phyloP scores from a whole-genome alignment of 2,329 filamentous ascomycete species.

The Aspergillus awamori region DNA sequence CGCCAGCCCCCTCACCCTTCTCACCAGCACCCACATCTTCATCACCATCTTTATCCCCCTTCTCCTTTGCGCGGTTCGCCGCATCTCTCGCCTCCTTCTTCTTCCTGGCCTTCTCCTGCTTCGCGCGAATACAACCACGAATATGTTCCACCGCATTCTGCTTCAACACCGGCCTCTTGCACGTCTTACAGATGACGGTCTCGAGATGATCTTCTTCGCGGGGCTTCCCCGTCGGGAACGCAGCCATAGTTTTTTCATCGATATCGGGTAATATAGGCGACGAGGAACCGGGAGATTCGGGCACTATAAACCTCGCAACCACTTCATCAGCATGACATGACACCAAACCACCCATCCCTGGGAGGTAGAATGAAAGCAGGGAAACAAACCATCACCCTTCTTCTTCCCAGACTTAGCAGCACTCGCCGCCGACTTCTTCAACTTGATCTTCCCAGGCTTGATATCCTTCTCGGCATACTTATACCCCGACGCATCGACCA shows the following conservation, averaged over 20 bases:
- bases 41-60: constrained; percentile 49
- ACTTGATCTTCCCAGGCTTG: constrained; percentile 49
- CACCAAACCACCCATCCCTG: no score
- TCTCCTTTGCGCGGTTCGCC: constrained; percentile 62
- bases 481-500: constrained; percentile 51
- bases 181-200: constrained; percentile 86
- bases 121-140: constrained; percentile 78
- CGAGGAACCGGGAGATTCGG: constrained; percentile 32
- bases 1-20: constrained; percentile 31
- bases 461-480: constrained; percentile 49
- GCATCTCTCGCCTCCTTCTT: constrained; percentile 76
- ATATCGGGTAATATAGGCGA: constrained; percentile 58
- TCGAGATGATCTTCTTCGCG: constrained; percentile 81
- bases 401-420: constrained; percentile 30
- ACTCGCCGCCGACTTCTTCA: constrained; percentile 39
- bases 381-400: constrained; percentile 35
- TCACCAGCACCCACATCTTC: constrained; percentile 43
- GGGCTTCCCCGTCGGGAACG: constrained; percentile 79
- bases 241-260: constrained; percentile 74
- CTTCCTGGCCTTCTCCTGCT: constrained; percentile 77
- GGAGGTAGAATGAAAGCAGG: no score
- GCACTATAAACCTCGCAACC: no score
- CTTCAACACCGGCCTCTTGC: constrained; percentile 83
- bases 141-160: constrained; percentile 78
- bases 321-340: no score